Percentiles rank a stretch among this genome's conserved stretches.
Evolutionary conservation across 345 rosid genomes (phyloP).

Genomic region (Eutrema japonicum): DNA sequence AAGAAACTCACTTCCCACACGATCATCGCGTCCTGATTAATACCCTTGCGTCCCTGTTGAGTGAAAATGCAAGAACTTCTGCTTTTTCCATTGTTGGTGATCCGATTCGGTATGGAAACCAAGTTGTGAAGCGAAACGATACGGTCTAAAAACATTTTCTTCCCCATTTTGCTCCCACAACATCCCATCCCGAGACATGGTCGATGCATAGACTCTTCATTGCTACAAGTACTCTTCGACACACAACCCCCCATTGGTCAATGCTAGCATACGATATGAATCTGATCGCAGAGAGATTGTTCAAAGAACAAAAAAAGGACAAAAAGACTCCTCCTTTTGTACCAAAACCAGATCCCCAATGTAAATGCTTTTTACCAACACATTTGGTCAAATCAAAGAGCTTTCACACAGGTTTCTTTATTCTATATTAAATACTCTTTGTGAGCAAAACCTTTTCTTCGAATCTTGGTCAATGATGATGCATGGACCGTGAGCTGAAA

Average conservation of each 20-base stretch:
- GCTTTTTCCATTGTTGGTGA: constrained; percentile 83
- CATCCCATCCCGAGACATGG: constrained; percentile 64
- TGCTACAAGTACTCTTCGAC: constrained; percentile 77
- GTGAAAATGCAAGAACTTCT: constrained; percentile 86
- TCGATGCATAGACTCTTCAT: constrained; percentile 63
- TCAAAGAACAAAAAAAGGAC: background rate
- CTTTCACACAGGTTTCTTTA: constrained; percentile 32
- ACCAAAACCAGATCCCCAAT: constrained; percentile 52
- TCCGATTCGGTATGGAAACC: constrained; percentile 73
- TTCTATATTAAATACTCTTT: constrained; percentile 25
- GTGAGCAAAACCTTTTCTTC: constrained; percentile 45
- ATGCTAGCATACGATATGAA: constrained; percentile 40
- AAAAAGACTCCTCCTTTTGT: constrained; percentile 43
- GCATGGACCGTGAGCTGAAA: constrained; percentile 53
- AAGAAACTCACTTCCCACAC: constrained; percentile 95
- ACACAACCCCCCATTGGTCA: constrained; percentile 90
- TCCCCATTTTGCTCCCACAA: constrained; percentile 72
- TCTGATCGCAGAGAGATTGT: constrained; percentile 43
- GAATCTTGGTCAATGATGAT: constrained; percentile 61
- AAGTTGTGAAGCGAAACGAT: constrained; percentile 64
- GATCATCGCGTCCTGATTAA: constrained; percentile 97
- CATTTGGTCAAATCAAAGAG: constrained; percentile 54
- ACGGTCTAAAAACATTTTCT: constrained; percentile 72
- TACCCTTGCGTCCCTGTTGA: constrained; percentile 97
- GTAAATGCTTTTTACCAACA: constrained; percentile 43